Conservation (phyloP, 106 monocot species). For the Dendrobium catenatum region DNA sequence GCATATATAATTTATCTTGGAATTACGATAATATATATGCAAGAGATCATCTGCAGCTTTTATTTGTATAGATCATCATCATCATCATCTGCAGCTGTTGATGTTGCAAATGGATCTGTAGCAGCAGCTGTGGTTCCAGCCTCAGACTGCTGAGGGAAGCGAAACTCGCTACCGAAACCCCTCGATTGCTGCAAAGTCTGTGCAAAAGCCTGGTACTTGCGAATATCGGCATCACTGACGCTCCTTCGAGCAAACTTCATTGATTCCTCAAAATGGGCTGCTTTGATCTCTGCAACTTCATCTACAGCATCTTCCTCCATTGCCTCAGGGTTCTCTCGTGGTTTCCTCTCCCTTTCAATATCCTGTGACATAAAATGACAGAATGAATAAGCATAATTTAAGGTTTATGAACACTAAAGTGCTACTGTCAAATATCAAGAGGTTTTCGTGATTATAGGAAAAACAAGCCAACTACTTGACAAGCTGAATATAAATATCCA, state of each 20-base stretch:
- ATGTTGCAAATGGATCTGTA: slow-evolving; percentile 43
- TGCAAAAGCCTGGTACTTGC: slow-evolving; percentile 74
- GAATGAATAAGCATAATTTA: neutral
- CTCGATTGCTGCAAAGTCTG: slow-evolving; percentile 74
- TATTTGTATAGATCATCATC: slow-evolving; percentile 70
- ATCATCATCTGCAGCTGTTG: slow-evolving; percentile 38
- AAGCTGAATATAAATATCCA: too few species aligned
- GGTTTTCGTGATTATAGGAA: neutral
- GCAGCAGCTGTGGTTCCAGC: slow-evolving; percentile 11
- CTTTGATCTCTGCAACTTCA: slow-evolving; percentile 63
- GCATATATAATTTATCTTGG: too few species aligned
- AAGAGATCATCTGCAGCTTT: neutral
- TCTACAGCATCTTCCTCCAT: slow-evolving; percentile 69
- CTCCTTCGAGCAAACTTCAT: slow-evolving; percentile 77
- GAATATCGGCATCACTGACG: slow-evolving; percentile 70
- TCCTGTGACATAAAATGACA: slow-evolving; percentile 21
- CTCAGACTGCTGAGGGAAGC: slow-evolving; percentile 42
- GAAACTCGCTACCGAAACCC: slow-evolving; percentile 67
- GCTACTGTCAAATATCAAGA: too few species aligned
- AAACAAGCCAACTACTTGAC: neutral
- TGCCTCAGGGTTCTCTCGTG: slow-evolving; percentile 63
- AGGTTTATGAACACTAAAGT: neutral
- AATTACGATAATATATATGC: too few species aligned
- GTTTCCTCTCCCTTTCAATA: slow-evolving; percentile 58
- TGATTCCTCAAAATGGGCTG: slow-evolving; percentile 73